A percentile compares a stretch with the other conserved stretches of the same genome.
phyloP scores from a whole-genome alignment of 331 rosid species.

The Cydonia oblonga region DNA sequence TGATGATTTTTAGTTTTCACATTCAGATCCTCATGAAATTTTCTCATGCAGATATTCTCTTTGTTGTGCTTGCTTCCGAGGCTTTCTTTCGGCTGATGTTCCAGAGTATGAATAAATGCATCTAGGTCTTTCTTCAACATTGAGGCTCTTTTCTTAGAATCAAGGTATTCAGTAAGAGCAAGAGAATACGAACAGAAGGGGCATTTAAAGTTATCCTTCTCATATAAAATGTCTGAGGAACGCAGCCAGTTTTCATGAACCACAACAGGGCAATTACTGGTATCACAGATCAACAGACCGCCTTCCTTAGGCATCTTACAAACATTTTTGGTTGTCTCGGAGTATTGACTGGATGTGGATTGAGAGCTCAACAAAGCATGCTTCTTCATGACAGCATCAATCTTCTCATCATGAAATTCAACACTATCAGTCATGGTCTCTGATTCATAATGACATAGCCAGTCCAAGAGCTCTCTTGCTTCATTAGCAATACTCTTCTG shows the following conservation, averaged over 20 bases:
- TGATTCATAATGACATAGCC: slow-evolving; percentile 13
- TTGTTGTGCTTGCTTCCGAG: slow-evolving; percentile 13
- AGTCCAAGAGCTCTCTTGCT: slow-evolving; percentile 18
- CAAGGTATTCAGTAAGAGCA: slow-evolving; percentile 47
- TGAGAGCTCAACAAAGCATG: slow-evolving; percentile 33
- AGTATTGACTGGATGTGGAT: slow-evolving; percentile 15
- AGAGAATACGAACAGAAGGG: slow-evolving; percentile 60
- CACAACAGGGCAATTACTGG: slow-evolving; percentile 40
- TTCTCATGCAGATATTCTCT: slow-evolving; percentile 7
- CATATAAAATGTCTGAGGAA: slow-evolving; percentile 24
- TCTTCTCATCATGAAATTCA: slow-evolving; percentile 22
- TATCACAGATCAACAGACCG: slow-evolving; percentile 50
- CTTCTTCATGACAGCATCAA: slow-evolving; percentile 31
- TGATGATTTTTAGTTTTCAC: slow-evolving; percentile 3
- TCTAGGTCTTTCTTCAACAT: slow-evolving; percentile 36
- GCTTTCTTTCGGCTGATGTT: slow-evolving; percentile 11
- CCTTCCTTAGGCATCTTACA: slow-evolving; percentile 53
- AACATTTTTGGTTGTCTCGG: slow-evolving; percentile 17
- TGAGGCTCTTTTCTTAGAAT: slow-evolving; percentile 47
- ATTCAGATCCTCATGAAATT: slow-evolving; percentile 15
- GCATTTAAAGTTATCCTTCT: slow-evolving; percentile 40
- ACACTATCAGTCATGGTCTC: slow-evolving; percentile 26
- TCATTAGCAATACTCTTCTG: slow-evolving; percentile 20
- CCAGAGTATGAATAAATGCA: slow-evolving; percentile 24
- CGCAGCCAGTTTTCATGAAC: slow-evolving; percentile 57